Base-by-base conservation (phyloP, 352 stramenopile species). In the Pythium aristosporum region DNA sequence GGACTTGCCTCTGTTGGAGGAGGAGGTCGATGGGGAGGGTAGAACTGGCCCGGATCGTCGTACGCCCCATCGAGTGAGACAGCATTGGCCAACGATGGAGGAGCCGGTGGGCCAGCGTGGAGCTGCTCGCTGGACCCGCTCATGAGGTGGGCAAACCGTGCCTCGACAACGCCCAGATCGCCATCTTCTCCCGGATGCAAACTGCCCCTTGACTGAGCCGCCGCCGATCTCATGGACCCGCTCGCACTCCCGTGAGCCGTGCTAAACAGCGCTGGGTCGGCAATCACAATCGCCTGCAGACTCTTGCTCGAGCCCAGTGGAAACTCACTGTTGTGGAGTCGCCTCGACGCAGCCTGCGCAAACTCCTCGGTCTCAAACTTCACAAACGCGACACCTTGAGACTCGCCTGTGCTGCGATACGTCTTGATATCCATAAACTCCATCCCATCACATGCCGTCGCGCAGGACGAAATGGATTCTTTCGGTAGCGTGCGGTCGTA, bases 381-480 rank as follows among this genome's bases (percentile, higher is more conserved):
- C 18, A 85, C 81, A 55, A 91, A 92, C 2, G 82, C 82, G 12
- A 93, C 75, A 23, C 82, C 82, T 63, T 92, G 84, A 1, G 80
- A 71, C 48, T 88, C 76, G 0, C 79, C 77, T 0, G 77, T 87
- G 49, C 74, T 88, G 50, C 76, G 82, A 20, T 79, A 74, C 16
- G 92, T 68, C 46, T 92, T 90, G 55, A 95, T 91, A 52, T 95
- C 84, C 56, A 95, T 74, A 47, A 89, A 91, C 56, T 93, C 75
- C 82, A 95, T 92, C 0, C 85, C 85, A 15, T 67, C 56, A 30
- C 77, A 89, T 1, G 65, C 63, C 1, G 82, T 84, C 20, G 87
- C 82, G 36, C 74, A 75, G 0, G 77, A 80, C 7, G 86, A 92
- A 25, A 95, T 72, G 21, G 81, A 65, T 41, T 86, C 71, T 11